Base-by-base conservation (phyloP, 2,329 filamentous ascomycete genomes). In the Metarhizium album region DNA sequence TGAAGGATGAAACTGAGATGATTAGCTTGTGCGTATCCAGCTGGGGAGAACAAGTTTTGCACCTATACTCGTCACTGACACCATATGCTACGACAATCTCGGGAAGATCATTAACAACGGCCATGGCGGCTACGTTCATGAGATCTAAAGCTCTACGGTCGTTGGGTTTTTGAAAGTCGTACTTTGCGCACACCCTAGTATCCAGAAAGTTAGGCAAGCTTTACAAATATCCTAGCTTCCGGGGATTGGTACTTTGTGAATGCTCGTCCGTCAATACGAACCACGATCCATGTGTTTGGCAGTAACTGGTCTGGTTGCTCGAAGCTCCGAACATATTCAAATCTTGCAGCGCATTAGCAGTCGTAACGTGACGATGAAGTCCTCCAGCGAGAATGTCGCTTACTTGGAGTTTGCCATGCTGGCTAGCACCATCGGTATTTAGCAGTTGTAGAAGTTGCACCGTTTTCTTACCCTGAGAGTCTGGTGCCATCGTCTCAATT, bases 221-320 rank as follows among this genome's bases (percentile, higher is more conserved):
- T 8, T 2, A 29, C 22, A 9, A 11, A 8, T 1, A 20, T 3
- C 27, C 5, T 3, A 7, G 6, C 20, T 2, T 4, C 7, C 13
- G 13, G 20, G n/a, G 31, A 14, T 11, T 20, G 24, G 16, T 72
- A 94, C 89, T 95, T 96, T 61, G 90, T 93, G 69, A 98, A 98
- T 18, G 90, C 90, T 56, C 91, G 79, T 23, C 93, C 93, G 69
- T 98, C 93, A 61, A 98, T 84, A 53, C 93, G 84, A 51, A 98
- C 83, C 20, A 97, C 89, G 51, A 97, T 86, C 90, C 90, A 98
- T 24, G 91, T 97, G 64, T 94, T 95, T 49, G 84, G 88, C 22
- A 97, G 76, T 40, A 98, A 72, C 45, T 70, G 70, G 63, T 96
- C 90, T 6, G 83, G 72, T 62, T 86, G 86, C 74, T 98, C 93